Conservation (phyloP, 1,284 basidiomycete species). For the Retiboletus flavoniger region DNA sequence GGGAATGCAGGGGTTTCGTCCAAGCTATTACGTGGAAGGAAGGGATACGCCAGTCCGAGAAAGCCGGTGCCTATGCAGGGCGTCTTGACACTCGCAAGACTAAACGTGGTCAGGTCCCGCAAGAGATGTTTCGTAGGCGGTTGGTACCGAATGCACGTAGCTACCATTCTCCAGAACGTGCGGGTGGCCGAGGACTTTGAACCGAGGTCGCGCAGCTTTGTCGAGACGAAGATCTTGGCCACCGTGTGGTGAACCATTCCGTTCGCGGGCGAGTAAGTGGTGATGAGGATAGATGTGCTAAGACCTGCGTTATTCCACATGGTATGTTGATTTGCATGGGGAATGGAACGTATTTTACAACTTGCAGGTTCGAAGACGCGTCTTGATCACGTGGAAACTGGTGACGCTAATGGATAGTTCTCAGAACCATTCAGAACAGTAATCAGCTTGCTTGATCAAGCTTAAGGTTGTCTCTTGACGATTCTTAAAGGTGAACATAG, state of each 20-base stretch:
- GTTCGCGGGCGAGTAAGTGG: conserved; percentile 24
- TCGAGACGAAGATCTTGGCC: conserved; percentile 29
- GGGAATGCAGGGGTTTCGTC: conserved; percentile 27
- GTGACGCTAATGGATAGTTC: neutral
- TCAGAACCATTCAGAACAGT: no score
- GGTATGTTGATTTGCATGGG: conserved; percentile 1
- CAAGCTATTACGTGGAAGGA: neutral
- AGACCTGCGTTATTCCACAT: conserved; percentile 33
- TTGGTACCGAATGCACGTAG: conserved; percentile 27
- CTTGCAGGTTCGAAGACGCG: conserved; percentile 13
- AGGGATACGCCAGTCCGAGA: conserved; percentile 20
- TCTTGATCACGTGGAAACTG: conserved; percentile 18
- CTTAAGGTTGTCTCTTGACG: no score
- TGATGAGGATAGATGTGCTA: conserved; percentile 32
- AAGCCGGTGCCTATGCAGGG: conserved; percentile 25
- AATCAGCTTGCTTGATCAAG: no score
- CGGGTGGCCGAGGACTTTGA: conserved; percentile 24
- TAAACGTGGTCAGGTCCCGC: conserved; percentile 25
- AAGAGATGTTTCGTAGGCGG: conserved; percentile 25
- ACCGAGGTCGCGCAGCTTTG: conserved; percentile 28
- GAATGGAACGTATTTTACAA: neutral
- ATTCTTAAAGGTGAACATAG: no score
- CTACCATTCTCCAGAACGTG: conserved; percentile 30
- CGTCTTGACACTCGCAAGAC: conserved; percentile 27
- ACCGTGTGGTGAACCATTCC: conserved; percentile 31